Percentiles rank a stretch among this genome's conserved stretches.
Evolutionary conservation across 495 filamentous ascomycete species (phyloP).

Genomic region (Xylaria acuta): DNA sequence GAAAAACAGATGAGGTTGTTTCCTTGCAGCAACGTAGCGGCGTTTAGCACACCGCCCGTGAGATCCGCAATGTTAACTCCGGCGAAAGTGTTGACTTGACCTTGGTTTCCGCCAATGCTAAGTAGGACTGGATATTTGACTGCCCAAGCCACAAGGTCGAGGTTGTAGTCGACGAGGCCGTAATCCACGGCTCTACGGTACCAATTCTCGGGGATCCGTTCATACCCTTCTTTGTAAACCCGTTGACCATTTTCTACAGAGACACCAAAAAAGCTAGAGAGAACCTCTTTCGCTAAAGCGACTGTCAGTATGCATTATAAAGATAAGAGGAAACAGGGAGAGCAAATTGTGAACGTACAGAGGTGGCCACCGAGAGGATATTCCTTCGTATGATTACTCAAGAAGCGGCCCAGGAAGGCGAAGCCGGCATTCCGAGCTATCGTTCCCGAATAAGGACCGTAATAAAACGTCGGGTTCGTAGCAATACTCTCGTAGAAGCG

Average conservation of each 20-base stretch:
- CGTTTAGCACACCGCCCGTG: constrained; percentile 57
- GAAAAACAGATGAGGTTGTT: constrained; percentile 59
- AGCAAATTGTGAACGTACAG: constrained; percentile 21
- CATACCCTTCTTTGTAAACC: constrained; percentile 54
- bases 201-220: constrained; percentile 66
- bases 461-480: constrained; percentile 62
- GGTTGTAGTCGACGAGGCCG: constrained; percentile 44
- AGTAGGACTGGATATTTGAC: constrained; percentile 35
- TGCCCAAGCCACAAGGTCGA: constrained; percentile 49
- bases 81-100: constrained; percentile 61
- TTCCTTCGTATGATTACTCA: constrained; percentile 55
- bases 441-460: constrained; percentile 55
- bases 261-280: constrained; percentile 58
- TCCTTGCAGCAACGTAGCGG: constrained; percentile 48
- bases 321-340: neutral
- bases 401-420: constrained; percentile 51
- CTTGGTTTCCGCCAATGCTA: constrained; percentile 63
- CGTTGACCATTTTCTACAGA: constrained; percentile 46
- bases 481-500: constrained; percentile 56
- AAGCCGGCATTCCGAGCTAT: constrained; percentile 55
- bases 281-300: constrained; percentile 37
- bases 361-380: constrained; percentile 54
- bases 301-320: constrained; percentile 28
- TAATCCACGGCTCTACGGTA: constrained; percentile 55
- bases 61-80: constrained; percentile 55